Base-by-base conservation (phyloP, 768 basidiomycete species). In the Hericium alpestre region DNA sequence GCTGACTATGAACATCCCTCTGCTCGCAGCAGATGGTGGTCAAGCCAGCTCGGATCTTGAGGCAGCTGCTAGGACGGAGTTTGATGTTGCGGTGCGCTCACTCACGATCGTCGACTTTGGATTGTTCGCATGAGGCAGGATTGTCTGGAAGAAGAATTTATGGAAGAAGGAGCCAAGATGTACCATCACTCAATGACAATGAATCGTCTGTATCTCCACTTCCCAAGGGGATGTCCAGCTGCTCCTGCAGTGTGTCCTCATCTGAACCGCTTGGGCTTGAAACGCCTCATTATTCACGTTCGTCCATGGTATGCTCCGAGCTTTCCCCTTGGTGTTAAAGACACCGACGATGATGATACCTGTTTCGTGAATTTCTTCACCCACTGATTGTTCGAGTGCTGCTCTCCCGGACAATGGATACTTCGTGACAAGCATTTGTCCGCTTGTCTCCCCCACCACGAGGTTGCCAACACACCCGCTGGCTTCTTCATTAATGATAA, bases 1-100 rank as follows among this genome's bases (percentile, higher is more conserved):
- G 27, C 77, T 90, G 59, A 87, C 88, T 16, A 85, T 86, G 66
- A 97, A 94, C 70, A 77, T 88, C 20, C 94, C 94, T 32, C 71
- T 76, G 41, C 22, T 51, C 11, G 15, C 27, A 23, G 23, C 32
- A 15, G 49, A 51, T 25, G 20, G 25, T 23, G 49, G 49, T 20
- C n/a, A 46, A 46, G 75, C 71, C 15, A 74, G 79, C 40, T 69
- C 64, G n/a, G 65, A 69, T 58, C 71, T 73, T 53, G 69, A 71
- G 40, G 65, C 66, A 58, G 65, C 63, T 13, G 76, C 75, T 39
- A 66, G 70, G 57, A 66, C 67, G 56, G 78, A 81, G 54, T 90
- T 90, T 59, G 66, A 77, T 15, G 59, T 67, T 1, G 76, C 87
- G 13, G 77, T 80, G 27, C 69, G 70, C 58, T 82, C 87, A 47